Base-by-base conservation (phyloP, 805 yeast genomes). In the Saturnispora serradocipensis region DNA sequence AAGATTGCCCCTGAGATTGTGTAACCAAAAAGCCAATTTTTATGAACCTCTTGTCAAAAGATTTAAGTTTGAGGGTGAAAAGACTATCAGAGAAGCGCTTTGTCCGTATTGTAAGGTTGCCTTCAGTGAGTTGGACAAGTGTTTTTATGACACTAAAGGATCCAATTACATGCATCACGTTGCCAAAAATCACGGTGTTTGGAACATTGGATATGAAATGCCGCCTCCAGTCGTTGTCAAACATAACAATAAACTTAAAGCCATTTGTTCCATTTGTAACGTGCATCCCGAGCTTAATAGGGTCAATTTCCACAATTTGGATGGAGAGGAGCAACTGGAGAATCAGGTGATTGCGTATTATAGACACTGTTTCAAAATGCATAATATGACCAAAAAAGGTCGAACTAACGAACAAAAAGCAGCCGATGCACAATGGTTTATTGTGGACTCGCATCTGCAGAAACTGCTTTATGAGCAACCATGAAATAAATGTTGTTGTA, bases 111-210 rank as follows among this genome's bases (percentile, higher is more conserved):
- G 69, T 54, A 49, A 49, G 18, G 45, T 42, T 11, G 49, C 53
- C 8, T 46, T 22, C 4, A 30, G 22, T 11, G 45, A 36, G 5
- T 38, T 49, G 34, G 32, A 38, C 9, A 27, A 16, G 24, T 44
- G 52, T 56, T 4, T 66, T 63, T 49, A 56, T 47, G 62, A 61
- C 46, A 49, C 58, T 53, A 56, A 57, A 43, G 61, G 59, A 24
- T 59, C 64, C 4, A 56, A 56, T 32, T 67, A 67, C 44, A 55
- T 61, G 16, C 67, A 65, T 36, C 70, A 67, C 50, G 60, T 67
- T 35, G 58, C 65, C 8, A 64, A 59, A 44, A 60, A 61, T 18
- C 70, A 67, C 45, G 69, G 69, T 3, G 64, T 66, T 13, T 64
- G 61, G 54, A 58, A 63, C 4, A 59, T 58, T 18, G 69, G 69